Conservation (phyloP, 192 early-diverging fungal species). For the Neocallimastix lanati region DNA sequence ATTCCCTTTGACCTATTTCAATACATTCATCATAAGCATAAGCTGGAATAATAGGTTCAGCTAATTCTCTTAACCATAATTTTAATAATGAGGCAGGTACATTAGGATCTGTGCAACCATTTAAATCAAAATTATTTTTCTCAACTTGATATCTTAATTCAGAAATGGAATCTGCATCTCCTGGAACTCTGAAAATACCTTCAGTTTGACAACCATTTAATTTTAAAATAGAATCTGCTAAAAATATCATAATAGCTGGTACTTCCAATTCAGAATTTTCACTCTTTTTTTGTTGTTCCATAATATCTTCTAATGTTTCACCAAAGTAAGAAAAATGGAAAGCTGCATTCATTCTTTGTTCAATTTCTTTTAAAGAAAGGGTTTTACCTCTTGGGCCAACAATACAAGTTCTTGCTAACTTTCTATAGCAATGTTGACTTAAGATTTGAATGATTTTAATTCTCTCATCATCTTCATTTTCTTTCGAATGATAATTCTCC, state of each 20-base stretch:
- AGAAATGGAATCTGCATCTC: conserved; percentile 69
- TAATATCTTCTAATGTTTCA: conserved; percentile 68
- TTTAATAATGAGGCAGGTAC: conserved; percentile 81
- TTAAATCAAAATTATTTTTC: conserved; percentile 47
- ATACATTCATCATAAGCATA: conserved; percentile 66
- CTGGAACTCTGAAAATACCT: conserved; percentile 91
- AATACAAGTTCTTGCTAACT: conserved; percentile 48
- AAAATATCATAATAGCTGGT: conserved; percentile 64
- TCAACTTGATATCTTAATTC: conserved; percentile 19
- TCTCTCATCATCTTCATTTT: neutral
- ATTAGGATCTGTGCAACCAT: conserved; percentile 50
- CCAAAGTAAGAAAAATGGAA: conserved; percentile 81
- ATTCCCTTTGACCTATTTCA: conserved; percentile 20
- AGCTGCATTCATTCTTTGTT: conserved; percentile 54
- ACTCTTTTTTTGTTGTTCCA: conserved; percentile 25
- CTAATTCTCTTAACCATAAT: conserved; percentile 81
- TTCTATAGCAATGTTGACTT: conserved; percentile 13
- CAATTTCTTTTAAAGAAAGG: conserved; percentile 44
- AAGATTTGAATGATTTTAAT: neutral
- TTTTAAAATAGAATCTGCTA: conserved; percentile 47
- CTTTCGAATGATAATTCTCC: too few species aligned
- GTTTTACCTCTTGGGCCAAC: conserved; percentile 65
- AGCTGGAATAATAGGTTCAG: conserved; percentile 71
- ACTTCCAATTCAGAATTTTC: conserved; percentile 18
- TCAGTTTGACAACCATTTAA: conserved; percentile 65